A percentile compares a stretch with the other conserved stretches of the same genome.
These are phyloP conservation scores for Aspergillus felis DNA, from an alignment of 2,329 filamentous ascomycete genomes.

Conservation along the genomic window DNA sequence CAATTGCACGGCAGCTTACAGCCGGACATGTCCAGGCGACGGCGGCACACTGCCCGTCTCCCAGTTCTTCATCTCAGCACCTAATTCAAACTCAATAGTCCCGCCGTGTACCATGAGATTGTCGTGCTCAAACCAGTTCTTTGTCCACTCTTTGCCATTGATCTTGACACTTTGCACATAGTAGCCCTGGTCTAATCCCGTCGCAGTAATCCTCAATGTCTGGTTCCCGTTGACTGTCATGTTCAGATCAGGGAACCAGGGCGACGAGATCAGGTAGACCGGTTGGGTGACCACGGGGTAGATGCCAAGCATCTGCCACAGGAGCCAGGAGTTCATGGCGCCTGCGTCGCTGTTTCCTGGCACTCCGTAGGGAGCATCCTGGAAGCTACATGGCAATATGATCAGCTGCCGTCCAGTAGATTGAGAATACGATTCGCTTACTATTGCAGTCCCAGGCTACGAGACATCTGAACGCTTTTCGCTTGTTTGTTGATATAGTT, in stretches of 20 bases:
- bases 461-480: slow-evolving; percentile 57
- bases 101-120: slow-evolving; percentile 44
- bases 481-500: slow-evolving; percentile 64
- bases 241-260: slow-evolving; percentile 41
- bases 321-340: slow-evolving; percentile 48
- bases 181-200: slow-evolving; percentile 42
- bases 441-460: slow-evolving; percentile 56
- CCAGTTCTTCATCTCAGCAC: slow-evolving; percentile 38
- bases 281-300: slow-evolving; percentile 48
- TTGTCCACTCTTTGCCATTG: slow-evolving; percentile 50
- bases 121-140: slow-evolving; percentile 55
- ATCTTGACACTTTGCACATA: slow-evolving; percentile 54
- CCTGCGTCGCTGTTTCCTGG: slow-evolving; percentile 68
- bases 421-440: slow-evolving; percentile 5
- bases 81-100: slow-evolving; percentile 47
- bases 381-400: slow-evolving; percentile 41
- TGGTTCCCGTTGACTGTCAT: slow-evolving; percentile 29
- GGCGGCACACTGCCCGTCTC: slow-evolving; percentile 51
- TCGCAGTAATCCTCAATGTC: slow-evolving; percentile 46
- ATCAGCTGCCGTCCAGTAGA: background rate
- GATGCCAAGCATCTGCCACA: slow-evolving; percentile 49
- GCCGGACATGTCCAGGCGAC: slow-evolving; percentile 41
- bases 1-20: background rate
- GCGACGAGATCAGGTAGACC: slow-evolving; percentile 45
- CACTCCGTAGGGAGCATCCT: slow-evolving; percentile 52